Evolutionary conservation across 495 filamentous ascomycete species (phyloP), one percentile per base, ranked within the genome.

Genomic region (Trichoderma parareesei): DNA sequence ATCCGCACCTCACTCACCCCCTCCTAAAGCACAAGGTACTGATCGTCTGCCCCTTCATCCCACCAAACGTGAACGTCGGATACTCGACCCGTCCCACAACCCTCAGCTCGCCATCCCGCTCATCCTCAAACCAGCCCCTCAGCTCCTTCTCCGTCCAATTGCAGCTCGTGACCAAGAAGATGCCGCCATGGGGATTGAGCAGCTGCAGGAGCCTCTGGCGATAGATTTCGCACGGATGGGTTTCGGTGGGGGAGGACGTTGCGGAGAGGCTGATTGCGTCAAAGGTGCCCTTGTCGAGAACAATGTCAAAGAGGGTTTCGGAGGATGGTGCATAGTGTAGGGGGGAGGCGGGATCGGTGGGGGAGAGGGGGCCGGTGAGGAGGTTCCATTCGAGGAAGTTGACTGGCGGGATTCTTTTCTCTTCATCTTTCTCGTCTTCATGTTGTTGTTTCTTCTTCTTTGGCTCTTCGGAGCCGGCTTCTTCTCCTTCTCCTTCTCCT

Each of bases 71-170:
- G 71, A 94, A 96, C 38, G 82, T 86, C 3, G 87, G 90, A 77
- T 97, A 98, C 70, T 87, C 81, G 61, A 97, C 84, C 68, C 80
- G 81, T 0, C 85, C 87, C 64, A 73, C 72, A 68, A 92, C 75
- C 40, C 72, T 70, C 1, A 73, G 72, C 40, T 65, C 35, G 4
- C 44, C 62, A 13, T 37, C 68, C 59, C 64, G 71, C 69, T 81
- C 75, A 74, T 67, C 67, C 20, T 20, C 65, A 74, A 96, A 93
- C 91, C 92, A 95, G 11, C 70, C 72, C 65, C 80, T 77, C 70
- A 98, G 75, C 80, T 98, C 94, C 64, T 85, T 82, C 78, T 94
- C 91, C 43, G 94, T 97, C 94, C 94, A 98, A 77, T 98, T 98
- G 73, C 94, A 98, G 71, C 90, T 96, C 67, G 94, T 97, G 33